These are phyloP conservation scores for Rosa hybrid DNA, from an alignment of 331 rosid genomes.

Conservation along the genomic window DNA sequence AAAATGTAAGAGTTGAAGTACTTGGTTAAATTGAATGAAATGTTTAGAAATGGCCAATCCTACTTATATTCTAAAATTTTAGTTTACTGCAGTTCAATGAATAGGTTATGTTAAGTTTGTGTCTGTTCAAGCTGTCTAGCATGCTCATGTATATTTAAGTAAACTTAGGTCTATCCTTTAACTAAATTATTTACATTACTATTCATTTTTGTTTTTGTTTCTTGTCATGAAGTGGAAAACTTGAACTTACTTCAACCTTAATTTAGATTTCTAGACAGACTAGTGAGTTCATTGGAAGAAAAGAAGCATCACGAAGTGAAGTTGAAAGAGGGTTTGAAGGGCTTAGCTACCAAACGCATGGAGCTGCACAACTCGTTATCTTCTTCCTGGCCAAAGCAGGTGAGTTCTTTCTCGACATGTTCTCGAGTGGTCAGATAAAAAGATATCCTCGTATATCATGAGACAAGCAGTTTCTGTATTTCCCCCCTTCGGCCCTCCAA, in stretches of 20 bases:
- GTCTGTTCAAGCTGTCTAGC: background rate
- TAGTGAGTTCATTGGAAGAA: slow-evolving; percentile 79
- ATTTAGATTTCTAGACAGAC: slow-evolving; percentile 84
- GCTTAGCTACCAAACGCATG: slow-evolving; percentile 79
- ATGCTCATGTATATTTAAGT: slow-evolving; percentile 10
- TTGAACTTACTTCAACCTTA: slow-evolving; percentile 25
- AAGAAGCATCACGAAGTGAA: slow-evolving; percentile 89
- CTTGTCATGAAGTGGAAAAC: background rate
- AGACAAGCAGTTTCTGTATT: background rate
- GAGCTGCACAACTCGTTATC: slow-evolving; percentile 88
- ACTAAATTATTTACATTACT: background rate
- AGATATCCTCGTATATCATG: background rate
- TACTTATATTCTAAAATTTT: background rate
- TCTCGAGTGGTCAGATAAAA: background rate
- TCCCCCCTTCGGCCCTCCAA: background rate
- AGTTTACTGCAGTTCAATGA: background rate
- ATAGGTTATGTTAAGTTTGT: background rate
- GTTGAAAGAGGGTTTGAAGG: slow-evolving; percentile 85
- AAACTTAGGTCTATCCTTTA: background rate
- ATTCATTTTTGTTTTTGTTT: background rate
- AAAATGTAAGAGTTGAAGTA: background rate
- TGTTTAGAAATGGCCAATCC: background rate
- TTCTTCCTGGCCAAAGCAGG: slow-evolving; percentile 90
- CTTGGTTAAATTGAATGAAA: background rate
- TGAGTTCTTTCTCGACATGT: slow-evolving; percentile 25